Evolutionary conservation across 352 stramenopile species (phyloP).

Genomic region (Pythium plurisporium): DNA sequence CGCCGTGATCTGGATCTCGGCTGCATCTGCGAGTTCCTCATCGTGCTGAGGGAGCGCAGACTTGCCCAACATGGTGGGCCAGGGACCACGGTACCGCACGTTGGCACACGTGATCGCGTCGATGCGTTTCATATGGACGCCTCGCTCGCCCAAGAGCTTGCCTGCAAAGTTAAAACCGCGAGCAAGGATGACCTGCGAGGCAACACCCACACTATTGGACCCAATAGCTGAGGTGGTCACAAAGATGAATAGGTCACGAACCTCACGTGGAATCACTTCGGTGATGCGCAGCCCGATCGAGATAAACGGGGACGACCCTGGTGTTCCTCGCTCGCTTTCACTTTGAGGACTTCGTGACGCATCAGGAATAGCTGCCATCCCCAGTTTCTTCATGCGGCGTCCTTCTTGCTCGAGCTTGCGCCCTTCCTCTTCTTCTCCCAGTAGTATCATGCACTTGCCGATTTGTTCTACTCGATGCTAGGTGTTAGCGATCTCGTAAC

Average conservation of each 20-base stretch:
- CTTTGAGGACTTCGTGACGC: neutral
- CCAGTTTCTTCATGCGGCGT: constrained; percentile 56
- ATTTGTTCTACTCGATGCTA: constrained; percentile 71
- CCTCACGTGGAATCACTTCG: constrained; percentile 12
- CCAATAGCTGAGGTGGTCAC: neutral
- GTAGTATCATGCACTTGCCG: constrained; percentile 56
- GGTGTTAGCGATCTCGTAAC: no score
- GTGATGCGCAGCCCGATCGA: constrained; percentile 10
- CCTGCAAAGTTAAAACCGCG: constrained; percentile 60
- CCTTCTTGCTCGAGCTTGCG: constrained; percentile 52
- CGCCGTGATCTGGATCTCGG: constrained; percentile 49
- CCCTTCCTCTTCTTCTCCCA: constrained; percentile 64
- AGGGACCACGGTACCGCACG: constrained; percentile 46
- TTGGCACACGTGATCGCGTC: constrained; percentile 50
- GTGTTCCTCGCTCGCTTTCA: no score
- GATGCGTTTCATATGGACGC: constrained; percentile 59
- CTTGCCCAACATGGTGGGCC: constrained; percentile 8
- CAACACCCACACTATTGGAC: neutral
- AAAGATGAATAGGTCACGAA: constrained; percentile 2
- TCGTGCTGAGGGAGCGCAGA: constrained; percentile 16
- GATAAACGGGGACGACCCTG: constrained; percentile 4
- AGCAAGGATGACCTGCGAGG: constrained; percentile 33
- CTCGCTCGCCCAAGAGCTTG: constrained; percentile 55
- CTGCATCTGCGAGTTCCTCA: constrained; percentile 23
- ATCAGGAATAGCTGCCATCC: constrained; percentile 17